Percentiles rank a stretch among this genome's conserved stretches.
Evolutionary conservation across 768 basidiomycete species (phyloP).

Genomic region (Termitomyces sp.): DNA sequence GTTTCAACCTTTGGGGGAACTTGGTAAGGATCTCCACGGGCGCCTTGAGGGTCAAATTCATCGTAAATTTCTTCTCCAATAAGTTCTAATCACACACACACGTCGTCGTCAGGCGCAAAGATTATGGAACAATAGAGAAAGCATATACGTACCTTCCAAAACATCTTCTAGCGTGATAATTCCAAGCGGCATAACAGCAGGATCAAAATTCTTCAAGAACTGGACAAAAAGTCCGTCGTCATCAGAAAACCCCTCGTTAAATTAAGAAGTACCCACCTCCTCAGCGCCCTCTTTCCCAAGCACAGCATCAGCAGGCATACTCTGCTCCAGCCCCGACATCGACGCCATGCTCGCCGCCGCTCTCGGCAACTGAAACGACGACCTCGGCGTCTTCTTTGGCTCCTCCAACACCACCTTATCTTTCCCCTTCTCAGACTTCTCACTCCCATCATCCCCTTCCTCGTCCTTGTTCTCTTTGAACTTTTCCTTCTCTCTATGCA

Average conservation of each 20-base stretch:
- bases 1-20: slow-evolving; percentile 20
- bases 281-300: slow-evolving; percentile 68
- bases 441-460: neutral
- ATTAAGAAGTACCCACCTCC: slow-evolving; percentile 40
- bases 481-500: neutral
- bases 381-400: slow-evolving; percentile 23
- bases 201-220: slow-evolving; percentile 81
- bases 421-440: slow-evolving; percentile 9
- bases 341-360: slow-evolving; percentile 35
- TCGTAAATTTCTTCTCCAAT: slow-evolving; percentile 94
- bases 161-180: slow-evolving; percentile 94
- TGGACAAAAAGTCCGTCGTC: slow-evolving; percentile 15
- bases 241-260: neutral
- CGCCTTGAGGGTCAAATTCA: slow-evolving; percentile 80
- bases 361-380: slow-evolving; percentile 35
- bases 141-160: slow-evolving; percentile 57
- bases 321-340: slow-evolving; percentile 61
- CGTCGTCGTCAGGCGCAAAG: neutral
- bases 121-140: neutral
- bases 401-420: slow-evolving; percentile 8
- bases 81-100: slow-evolving; percentile 45
- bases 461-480: neutral
- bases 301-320: slow-evolving; percentile 86
- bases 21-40: slow-evolving; percentile 44
- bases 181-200: slow-evolving; percentile 77